Base-by-base conservation (phyloP, 1,284 basidiomycete species). In the Coriolopsis trogii region DNA sequence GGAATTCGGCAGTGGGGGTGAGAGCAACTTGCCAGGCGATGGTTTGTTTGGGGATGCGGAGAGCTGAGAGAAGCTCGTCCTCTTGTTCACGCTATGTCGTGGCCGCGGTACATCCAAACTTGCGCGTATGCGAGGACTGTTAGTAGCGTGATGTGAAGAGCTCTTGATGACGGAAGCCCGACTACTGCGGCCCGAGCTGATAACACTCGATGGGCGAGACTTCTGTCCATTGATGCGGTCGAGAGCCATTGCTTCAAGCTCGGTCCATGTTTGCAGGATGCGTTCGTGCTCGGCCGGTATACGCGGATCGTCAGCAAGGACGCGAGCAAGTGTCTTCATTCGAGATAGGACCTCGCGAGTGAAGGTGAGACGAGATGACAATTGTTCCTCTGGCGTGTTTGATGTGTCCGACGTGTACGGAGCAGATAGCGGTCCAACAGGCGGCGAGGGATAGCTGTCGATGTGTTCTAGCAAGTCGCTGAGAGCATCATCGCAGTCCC, bases 401-500 rank as follows among this genome's bases (percentile, higher is more conserved):
- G 62, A 70, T 48, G 63, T 66, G 41, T 68, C 67, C 44, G 76
- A 81, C 18, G 67, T 44, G 51, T 81, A 74, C 6, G 77, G 68
- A 7, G 83, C 81, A 2, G 78, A 74, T 25, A 85, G 67, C 7
- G 74, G 65, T n/a, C 78, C 77, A 28, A 73, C 59, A 4, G 87
- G 85, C 21, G 74, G 63, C 15, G 78, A 74, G 12, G 88, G 86
- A 62, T 82, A 89, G 60, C 84, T 86, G 66, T 93, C 91, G 49
- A 92, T 78, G 61, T 91, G 88, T 61, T 92, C 88, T 43, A 93
- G 70, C 7, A 93, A 74, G 63, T 92, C 88, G 62, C 91, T 93
- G 33, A 93, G 73, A 16, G 84, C 80, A n/a, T 76, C 71, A 63
- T 93, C 91, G 58, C 88, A 91, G 15, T 67, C 66, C 23, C 73